These are phyloP conservation scores for Umbelopsis vinacea DNA, from an alignment of 192 early-diverging fungal species.

Conservation along the genomic window DNA sequence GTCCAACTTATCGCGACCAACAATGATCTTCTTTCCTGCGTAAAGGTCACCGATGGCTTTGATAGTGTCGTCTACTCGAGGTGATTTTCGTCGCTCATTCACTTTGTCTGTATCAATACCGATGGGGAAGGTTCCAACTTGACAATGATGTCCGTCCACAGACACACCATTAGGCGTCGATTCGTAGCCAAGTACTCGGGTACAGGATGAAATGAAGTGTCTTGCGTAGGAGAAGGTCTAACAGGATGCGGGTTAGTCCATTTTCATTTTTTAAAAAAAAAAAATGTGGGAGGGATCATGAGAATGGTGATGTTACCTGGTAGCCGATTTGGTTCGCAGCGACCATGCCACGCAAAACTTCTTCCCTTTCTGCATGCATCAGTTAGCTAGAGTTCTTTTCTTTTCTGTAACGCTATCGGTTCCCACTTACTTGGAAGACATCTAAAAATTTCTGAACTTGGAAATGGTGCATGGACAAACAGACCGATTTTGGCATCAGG, in stretches of 20 bases:
- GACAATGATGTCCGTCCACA: constrained; percentile 75
- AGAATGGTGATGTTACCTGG: constrained; percentile 54
- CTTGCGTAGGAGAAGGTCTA: constrained; percentile 90
- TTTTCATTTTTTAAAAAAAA: no score
- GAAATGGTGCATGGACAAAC: constrained; percentile 97
- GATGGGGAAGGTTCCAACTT: constrained; percentile 94
- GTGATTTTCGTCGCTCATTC: constrained; percentile 59
- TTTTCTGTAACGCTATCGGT: no score
- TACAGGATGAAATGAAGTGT: constrained; percentile 93
- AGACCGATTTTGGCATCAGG: constrained; percentile 90
- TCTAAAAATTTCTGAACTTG: constrained; percentile 95
- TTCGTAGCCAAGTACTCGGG: constrained; percentile 91
- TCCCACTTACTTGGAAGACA: constrained; percentile 76
- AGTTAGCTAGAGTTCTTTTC: not conserved
- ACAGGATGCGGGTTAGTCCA: not conserved
- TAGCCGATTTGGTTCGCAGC: constrained; percentile 93
- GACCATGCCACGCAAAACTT: constrained; percentile 88
- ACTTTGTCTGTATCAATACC: constrained; percentile 88
- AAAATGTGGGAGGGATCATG: not conserved
- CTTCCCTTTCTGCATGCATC: constrained; percentile 65
- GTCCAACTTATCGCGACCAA: constrained; percentile 94
- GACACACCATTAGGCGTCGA: constrained; percentile 93
- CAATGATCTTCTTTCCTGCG: constrained; percentile 89
- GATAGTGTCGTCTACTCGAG: constrained; percentile 77
- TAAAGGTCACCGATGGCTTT: constrained; percentile 81